These are phyloP conservation scores for Trichoderma atroviride DNA, from an alignment of 2,329 filamentous ascomycete species.

Conservation along the genomic window DNA sequence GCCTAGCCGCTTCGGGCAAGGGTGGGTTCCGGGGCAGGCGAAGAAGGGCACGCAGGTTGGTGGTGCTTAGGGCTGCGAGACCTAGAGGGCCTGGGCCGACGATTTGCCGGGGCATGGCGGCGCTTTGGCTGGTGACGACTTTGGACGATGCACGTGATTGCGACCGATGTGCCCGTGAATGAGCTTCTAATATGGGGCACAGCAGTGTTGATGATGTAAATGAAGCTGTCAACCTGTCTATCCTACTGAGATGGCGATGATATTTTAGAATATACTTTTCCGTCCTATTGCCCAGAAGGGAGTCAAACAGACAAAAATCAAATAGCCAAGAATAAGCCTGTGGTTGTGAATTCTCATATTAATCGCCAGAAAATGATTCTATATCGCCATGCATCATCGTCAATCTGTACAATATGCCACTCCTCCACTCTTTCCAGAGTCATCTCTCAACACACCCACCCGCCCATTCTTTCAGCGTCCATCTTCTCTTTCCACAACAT, in stretches of 20 bases:
- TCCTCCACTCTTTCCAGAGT: neutral
- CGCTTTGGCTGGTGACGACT: neutral
- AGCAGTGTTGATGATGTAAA: neutral
- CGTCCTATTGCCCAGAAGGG: too few relatives aligned
- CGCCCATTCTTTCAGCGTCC: neutral
- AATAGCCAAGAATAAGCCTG: neutral
- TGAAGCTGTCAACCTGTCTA: neutral
- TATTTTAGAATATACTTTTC: too few relatives aligned
- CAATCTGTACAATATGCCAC: constrained; percentile 15
- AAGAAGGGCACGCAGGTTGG: constrained; percentile 38
- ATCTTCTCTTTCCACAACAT: neutral
- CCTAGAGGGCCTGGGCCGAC: constrained; percentile 41
- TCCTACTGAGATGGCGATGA: neutral
- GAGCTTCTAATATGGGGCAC: neutral
- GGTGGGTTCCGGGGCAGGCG: constrained; percentile 40
- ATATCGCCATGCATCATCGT: constrained; percentile 15
- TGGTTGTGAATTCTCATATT: neutral
- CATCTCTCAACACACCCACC: neutral
- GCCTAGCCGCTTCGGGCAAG: constrained; percentile 42
- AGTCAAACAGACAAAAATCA: neutral
- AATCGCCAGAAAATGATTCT: neutral
- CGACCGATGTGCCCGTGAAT: neutral
- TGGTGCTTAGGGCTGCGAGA: constrained; percentile 47
- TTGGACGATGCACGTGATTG: neutral
- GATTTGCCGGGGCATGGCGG: constrained; percentile 36